Conservation (phyloP, 2,329 filamentous ascomycete genomes). For the Tolypocladium inflatum region DNA sequence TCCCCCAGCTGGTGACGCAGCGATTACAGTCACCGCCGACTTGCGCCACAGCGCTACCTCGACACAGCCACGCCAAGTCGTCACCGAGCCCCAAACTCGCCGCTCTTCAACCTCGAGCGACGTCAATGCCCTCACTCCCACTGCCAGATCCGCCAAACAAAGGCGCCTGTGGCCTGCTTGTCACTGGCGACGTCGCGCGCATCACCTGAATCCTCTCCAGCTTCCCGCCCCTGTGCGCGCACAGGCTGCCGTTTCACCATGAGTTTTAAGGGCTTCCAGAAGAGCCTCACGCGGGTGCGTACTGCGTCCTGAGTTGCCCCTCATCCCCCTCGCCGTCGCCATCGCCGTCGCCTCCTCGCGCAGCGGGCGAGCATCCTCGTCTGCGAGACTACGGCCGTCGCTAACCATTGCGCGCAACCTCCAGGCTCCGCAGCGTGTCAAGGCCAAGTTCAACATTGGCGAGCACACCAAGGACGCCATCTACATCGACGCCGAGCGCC, state of each 20-base stretch:
- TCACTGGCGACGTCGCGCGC: conserved; percentile 1
- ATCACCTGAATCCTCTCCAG: background rate
- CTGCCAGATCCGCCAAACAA: background rate
- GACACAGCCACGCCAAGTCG: conserved; percentile 9
- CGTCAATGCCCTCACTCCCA: background rate
- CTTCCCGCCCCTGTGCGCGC: background rate
- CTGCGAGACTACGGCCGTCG: background rate
- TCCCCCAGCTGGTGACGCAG: background rate
- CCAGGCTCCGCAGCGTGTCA: conserved; percentile 83
- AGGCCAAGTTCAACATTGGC: conserved; percentile 87
- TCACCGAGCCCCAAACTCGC: background rate
- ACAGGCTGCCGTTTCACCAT: conserved; percentile 37
- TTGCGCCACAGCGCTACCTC: background rate
- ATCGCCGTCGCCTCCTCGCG: background rate
- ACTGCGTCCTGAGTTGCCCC: conserved; percentile 29
- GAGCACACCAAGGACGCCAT: conserved; percentile 92
- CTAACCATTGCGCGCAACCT: background rate
- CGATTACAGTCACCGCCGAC: background rate
- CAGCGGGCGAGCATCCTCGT: background rate
- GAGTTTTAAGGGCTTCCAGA: conserved; percentile 96
- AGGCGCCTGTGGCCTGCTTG: background rate
- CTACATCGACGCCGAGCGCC: conserved; percentile 87
- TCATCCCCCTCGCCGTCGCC: conserved; percentile 13
- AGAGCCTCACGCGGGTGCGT: conserved; percentile 75
- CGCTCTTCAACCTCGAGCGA: background rate